These are phyloP conservation scores for Boeremia lycopersici DNA, from an alignment of 2,329 filamentous ascomycete species.

Conservation along the genomic window DNA sequence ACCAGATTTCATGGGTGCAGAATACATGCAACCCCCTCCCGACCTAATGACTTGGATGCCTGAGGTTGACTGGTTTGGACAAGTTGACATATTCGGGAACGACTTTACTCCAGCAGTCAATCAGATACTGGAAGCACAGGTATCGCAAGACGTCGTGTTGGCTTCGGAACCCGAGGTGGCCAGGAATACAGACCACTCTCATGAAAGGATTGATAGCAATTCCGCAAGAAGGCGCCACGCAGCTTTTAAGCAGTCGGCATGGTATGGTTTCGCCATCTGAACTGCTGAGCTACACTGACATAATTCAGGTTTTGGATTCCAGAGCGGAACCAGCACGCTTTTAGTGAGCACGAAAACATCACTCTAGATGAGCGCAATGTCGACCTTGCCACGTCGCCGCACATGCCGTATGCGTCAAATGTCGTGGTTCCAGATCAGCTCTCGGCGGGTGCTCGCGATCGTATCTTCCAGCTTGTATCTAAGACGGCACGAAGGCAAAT, in stretches of 20 bases:
- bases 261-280: conserved; percentile 3
- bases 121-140: conserved; percentile 19
- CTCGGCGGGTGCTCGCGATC: conserved; percentile 28
- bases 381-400: conserved; percentile 37
- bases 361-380: conserved; percentile 35
- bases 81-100: conserved; percentile 22
- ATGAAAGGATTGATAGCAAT: conserved; percentile 10
- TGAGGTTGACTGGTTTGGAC: conserved; percentile 24
- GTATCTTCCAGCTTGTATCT: conserved; percentile 38
- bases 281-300: background rate
- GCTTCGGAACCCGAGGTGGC: background rate
- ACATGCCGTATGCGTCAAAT: conserved; percentile 32
- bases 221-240: conserved; percentile 20
- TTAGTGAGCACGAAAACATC: conserved; percentile 35
- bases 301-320: conserved; percentile 35
- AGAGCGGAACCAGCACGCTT: conserved; percentile 35
- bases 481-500: conserved; percentile 37
- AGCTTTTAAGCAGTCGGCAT: conserved; percentile 24
- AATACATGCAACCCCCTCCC: conserved; percentile 21
- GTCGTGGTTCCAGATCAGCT: conserved; percentile 31
- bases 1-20: conserved; percentile 21
- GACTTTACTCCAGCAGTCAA: conserved; percentile 26
- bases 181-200: background rate
- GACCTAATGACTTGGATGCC: conserved; percentile 28
- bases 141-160: background rate